Evolutionary conservation across 2,329 filamentous ascomycete genomes (phyloP), one percentile per base, ranked within the genome.

Genomic region (Fusarium sp.): DNA sequence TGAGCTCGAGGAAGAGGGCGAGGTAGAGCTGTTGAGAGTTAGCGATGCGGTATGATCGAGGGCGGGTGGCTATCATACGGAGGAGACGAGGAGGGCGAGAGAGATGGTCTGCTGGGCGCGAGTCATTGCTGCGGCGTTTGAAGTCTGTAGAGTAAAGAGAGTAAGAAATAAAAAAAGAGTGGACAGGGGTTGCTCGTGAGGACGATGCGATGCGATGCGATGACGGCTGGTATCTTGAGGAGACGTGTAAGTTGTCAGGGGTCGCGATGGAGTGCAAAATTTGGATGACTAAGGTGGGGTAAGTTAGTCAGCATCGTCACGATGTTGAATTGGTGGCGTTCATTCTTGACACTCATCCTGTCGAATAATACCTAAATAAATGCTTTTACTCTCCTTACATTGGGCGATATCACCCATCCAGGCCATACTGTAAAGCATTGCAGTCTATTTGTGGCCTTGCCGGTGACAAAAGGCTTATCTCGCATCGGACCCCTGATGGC

Each of bases 101-200:
- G 94, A 97, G 79, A 98, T 91, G 71, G 94, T 95, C 83, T 98
- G 95, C 81, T 94, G 91, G 23, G 96, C 96, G 83, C 95, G 94
- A 73, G 96, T 97, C 96, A 98, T 98, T 71, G 72, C 91, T 83
- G 74, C 71, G 69, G 50, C 55, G 48, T 54, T 39, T 7, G 36
- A 56, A 46, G 27, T 12, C 48, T n/a, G 46, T 41, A 41, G 50
- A 43, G 36, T 60, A 62, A 58, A 23, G 66, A 66, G 31, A 55
- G 60, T 65, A 43, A 18, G 36, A 41, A 51, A 15, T 15, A 15
- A 41, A 48, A 46, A 11, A 27, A 52, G 28, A 15, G 43, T 31
- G 50, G 53, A 11, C 13, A 48, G 15, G 43, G 55, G 37, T 50
- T 23, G 23, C 23, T 23, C 23, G 23, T 23, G 23, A 23, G 23